Evolutionary conservation across 2,329 filamentous ascomycete genomes (phyloP).

Genomic region (Apiospora aurea): DNA sequence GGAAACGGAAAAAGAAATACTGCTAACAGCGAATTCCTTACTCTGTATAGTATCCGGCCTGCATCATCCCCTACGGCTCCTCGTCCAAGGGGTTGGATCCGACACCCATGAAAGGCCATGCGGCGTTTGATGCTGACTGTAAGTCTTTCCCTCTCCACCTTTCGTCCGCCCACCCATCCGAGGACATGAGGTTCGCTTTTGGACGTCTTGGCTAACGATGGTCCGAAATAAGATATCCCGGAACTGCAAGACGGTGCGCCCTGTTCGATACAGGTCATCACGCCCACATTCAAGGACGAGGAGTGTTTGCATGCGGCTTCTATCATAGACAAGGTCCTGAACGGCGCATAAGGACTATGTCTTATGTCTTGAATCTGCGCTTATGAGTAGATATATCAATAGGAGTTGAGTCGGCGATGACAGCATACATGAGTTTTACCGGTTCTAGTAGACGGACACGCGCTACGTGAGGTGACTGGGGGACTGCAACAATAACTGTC

Average conservation of each 20-base stretch:
- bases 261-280: slow-evolving; percentile 54
- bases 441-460: no score
- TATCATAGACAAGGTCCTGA: slow-evolving; percentile 38
- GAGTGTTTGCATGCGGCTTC: slow-evolving; percentile 46
- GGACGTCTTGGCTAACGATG: neutral
- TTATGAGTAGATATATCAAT: no score
- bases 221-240: slow-evolving; percentile 45
- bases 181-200: no score
- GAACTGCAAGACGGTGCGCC: slow-evolving; percentile 50
- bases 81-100: slow-evolving; percentile 50
- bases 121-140: slow-evolving; percentile 43
- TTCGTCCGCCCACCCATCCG: neutral
- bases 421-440: no score
- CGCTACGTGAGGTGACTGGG: no score
- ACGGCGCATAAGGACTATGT: neutral
- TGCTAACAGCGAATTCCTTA: neutral
- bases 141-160: slow-evolving; percentile 29
- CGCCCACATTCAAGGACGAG: slow-evolving; percentile 55
- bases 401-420: no score
- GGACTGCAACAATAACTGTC: no score
- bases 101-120: slow-evolving; percentile 37
- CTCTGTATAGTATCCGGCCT: slow-evolving; percentile 53
- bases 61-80: slow-evolving; percentile 53
- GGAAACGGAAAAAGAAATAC: neutral
- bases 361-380: no score